phyloP scores from a whole-genome alignment of 176 grass and related monocot species.

The Metroxylon sagu region DNA sequence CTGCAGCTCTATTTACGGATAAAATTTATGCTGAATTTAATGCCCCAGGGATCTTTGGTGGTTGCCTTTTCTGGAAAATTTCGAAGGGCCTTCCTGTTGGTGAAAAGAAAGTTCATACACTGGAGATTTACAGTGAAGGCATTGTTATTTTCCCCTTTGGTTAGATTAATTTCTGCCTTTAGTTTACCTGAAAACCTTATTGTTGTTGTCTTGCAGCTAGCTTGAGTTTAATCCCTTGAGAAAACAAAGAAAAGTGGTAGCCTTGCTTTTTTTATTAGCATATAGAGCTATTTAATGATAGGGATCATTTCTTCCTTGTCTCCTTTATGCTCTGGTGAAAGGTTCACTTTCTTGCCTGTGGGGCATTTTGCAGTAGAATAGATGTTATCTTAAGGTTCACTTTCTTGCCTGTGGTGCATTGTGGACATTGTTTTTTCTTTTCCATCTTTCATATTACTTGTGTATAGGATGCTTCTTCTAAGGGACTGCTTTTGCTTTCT shows the following conservation, averaged over 20 bases:
- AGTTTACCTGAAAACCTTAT: too few species aligned
- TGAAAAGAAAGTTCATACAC: too few species aligned
- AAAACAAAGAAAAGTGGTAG: not conserved
- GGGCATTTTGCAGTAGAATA: slow-evolving; percentile 1
- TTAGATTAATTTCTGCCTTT: too few species aligned
- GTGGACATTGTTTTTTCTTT: not conserved
- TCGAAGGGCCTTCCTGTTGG: not conserved
- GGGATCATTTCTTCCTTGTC: not conserved
- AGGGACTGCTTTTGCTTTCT: not conserved
- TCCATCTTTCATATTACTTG: not conserved
- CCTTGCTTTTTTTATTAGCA: not conserved
- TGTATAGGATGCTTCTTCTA: not conserved
- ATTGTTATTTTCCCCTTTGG: too few species aligned
- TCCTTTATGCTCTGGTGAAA: slow-evolving; percentile 4
- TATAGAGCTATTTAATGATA: not conserved
- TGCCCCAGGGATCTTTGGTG: not conserved
- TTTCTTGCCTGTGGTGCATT: not conserved
- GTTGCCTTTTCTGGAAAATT: not conserved
- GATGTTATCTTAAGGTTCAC: slow-evolving; percentile 2
- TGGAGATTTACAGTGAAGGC: too few species aligned
- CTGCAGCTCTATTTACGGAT: not conserved
- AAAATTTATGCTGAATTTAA: not conserved
- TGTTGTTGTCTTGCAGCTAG: not conserved
- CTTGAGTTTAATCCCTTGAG: not conserved
- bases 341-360: not conserved